These are phyloP conservation scores for Fusarium sublunatum DNA, from an alignment of 2,329 filamentous ascomycete species.

Conservation along the genomic window DNA sequence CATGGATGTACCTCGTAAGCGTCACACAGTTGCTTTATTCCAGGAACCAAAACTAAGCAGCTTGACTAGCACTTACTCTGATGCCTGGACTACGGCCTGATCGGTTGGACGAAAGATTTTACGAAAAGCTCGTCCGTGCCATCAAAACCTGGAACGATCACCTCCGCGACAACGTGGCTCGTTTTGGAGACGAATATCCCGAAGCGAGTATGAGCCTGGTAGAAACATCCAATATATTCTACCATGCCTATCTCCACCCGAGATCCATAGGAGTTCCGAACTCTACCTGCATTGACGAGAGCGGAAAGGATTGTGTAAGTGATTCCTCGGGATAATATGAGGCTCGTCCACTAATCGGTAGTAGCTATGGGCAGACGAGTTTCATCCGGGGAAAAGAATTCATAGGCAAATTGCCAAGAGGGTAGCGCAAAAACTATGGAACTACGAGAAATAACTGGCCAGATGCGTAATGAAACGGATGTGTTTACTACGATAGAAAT, in stretches of 20 bases:
- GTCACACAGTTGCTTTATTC: no score
- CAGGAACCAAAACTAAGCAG: neutral
- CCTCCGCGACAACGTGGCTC: neutral
- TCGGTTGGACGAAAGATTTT: neutral
- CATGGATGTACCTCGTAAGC: slow-evolving; percentile 3
- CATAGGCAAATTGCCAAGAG: neutral
- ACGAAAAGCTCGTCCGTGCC: neutral
- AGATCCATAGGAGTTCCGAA: neutral
- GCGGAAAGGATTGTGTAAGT: slow-evolving; percentile 1
- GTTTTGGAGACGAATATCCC: neutral
- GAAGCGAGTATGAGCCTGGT: neutral
- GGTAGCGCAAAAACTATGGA: slow-evolving; percentile 5
- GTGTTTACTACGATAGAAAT: no score
- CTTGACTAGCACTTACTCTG: neutral
- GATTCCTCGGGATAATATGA: neutral
- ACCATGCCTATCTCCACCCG: neutral
- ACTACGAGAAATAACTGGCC: neutral
- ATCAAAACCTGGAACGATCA: slow-evolving; percentile 1
- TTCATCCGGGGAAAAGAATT: slow-evolving; percentile 11
- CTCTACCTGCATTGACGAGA: neutral
- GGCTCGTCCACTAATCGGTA: neutral
- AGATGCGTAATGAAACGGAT: no score
- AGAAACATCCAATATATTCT: neutral
- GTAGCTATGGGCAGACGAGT: slow-evolving; percentile 5
- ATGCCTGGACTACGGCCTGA: neutral